A percentile compares a stretch with the other conserved stretches of the same genome.
Evolutionary conservation across 2,329 filamentous ascomycete genomes (phyloP).

Genomic region (Phialophora verrucosa): DNA sequence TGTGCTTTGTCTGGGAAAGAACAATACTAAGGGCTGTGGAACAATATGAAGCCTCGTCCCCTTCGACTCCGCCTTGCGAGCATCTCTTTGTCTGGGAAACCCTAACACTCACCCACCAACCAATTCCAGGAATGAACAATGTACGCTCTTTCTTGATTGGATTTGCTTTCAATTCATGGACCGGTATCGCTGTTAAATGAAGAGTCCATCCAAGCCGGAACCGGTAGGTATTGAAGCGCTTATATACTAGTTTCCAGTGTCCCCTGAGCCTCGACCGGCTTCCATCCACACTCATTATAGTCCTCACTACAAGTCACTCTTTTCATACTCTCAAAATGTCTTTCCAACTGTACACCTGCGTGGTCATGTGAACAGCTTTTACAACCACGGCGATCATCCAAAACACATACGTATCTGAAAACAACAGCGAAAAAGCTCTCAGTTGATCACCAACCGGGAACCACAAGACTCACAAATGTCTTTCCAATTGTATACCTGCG

Average conservation of each 20-base stretch:
- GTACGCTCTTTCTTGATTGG: not conserved
- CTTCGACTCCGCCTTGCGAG: conserved; percentile 26
- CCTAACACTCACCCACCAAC: not conserved
- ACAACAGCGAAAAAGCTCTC: no score
- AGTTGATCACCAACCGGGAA: not conserved
- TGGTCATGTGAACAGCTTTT: conserved; percentile 8
- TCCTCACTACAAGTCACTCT: conserved; percentile 20
- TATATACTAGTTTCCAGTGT: not conserved
- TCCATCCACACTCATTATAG: conserved; percentile 15
- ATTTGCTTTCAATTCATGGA: conserved; percentile 4
- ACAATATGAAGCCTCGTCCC: conserved; percentile 37
- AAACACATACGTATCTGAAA: not conserved
- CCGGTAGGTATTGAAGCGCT: not conserved
- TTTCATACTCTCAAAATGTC: conserved; percentile 13
- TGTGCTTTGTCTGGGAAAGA: conserved; percentile 26
- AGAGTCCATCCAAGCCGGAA: not conserved
- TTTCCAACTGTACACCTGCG: conserved; percentile 12
- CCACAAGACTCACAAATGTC: conserved; percentile 4
- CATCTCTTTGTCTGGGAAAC: conserved; percentile 8
- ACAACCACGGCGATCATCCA: not conserved
- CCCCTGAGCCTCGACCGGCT: not conserved
- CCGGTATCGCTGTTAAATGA: not conserved
- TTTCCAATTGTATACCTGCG: conserved; percentile 5
- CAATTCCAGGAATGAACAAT: not conserved
- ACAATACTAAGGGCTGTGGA: conserved; percentile 35